phyloP scores from a whole-genome alignment of 2,329 filamentous ascomycete genomes.

The Lachnellula hyalina region DNA sequence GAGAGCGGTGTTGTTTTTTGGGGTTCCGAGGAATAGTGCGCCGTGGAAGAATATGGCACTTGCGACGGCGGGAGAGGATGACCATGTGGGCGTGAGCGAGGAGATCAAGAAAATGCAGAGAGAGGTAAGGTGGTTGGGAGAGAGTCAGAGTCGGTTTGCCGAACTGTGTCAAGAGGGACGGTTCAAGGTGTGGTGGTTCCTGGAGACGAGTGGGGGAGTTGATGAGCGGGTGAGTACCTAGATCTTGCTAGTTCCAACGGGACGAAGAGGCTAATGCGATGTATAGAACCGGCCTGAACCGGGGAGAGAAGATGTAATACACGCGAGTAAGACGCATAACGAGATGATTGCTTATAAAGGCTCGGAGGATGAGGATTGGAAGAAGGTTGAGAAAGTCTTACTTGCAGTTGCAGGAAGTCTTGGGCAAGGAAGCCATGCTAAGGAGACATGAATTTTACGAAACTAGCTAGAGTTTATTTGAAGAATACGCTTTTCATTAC shows the following conservation, averaged over 20 bases:
- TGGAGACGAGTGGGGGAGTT: neutral
- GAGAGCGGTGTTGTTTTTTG: neutral
- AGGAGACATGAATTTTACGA: neutral
- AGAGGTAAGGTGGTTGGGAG: neutral
- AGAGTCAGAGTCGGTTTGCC: neutral
- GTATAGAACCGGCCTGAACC: neutral
- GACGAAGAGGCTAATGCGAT: neutral
- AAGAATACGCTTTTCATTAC: no score
- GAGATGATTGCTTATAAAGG: neutral
- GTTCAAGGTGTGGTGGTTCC: neutral
- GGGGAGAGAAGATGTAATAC: neutral
- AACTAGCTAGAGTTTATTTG: neutral
- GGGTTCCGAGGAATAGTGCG: neutral
- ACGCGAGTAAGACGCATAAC: neutral
- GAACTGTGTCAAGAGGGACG: neutral
- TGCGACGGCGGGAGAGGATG: neutral
- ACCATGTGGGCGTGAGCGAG: neutral
- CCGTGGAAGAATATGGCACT: neutral
- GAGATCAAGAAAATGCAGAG: neutral
- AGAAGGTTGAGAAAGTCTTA: neutral
- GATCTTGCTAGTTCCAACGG: neutral
- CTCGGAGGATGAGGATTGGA: neutral
- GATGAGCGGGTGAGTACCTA: neutral
- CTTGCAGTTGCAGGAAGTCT: neutral
- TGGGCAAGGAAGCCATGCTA: neutral